Base-by-base conservation (phyloP, 108 stramenopile genomes). In the Cyclostephanos tholiformis region DNA sequence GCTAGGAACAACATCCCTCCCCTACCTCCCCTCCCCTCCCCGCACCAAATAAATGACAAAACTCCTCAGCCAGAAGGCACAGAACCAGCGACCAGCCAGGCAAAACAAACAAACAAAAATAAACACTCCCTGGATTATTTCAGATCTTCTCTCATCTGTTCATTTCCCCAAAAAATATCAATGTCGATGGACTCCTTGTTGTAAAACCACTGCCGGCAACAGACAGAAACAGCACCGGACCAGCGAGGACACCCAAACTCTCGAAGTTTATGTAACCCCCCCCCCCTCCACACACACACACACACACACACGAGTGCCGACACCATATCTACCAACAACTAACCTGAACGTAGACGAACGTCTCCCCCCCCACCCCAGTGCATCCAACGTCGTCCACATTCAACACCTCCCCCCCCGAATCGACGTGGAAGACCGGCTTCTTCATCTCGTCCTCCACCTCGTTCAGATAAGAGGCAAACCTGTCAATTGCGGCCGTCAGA, bases 281-380 rank as follows among this genome's bases (percentile, higher is more conserved):
- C 22, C 26, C 23, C 53, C 23, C 13, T 6, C 2, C 25, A 25
- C 52, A 53, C 52, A 22, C 52, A 25, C 23, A 25, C 23, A 19
- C 25, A n/a, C 52, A 53, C 14, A n/a, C 17, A 1, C 9, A 10
- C 41, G 12, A 12, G 41, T 12, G 0, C 9, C 1, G 41, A 41
- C 12, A 41, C 1, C 11, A 41, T 41, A 41, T 12, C 41, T 7
- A 9, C 41, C 12, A 41, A 9, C 41, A 10, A 90, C 89, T 82
- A 72, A 94, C 93, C 72, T 86, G 83, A 57, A 94, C 86, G 76
- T 92, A 94, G 57, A 94, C 88, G 80, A 82, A 94, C 23, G 89
- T 87, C 67, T 94, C 88, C 23, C 93, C 93, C 48, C 91, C 57
- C 63, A 36, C 41, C 76, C 64, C 61, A 14, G 79, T 82, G 46